Conservation (phyloP, 228 moss, liverwort and hornwort species). For the Sphagnum fallax region DNA sequence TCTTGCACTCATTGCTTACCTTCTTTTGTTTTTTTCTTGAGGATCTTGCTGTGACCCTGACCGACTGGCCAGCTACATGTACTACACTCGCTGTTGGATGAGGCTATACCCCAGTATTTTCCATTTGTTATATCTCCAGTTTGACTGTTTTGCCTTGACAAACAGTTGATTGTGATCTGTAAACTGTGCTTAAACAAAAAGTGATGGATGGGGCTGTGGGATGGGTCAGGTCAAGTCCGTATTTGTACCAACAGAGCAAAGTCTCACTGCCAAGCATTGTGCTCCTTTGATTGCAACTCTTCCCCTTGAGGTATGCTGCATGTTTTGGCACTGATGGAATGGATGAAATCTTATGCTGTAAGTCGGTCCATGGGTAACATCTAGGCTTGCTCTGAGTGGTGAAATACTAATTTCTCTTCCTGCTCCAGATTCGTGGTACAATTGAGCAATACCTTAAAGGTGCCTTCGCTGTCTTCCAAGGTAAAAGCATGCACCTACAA, state of each 20-base stretch:
- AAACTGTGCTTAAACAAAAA: not conserved
- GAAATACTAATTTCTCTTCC: not conserved
- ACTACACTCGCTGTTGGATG: too few species aligned
- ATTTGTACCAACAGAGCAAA: conserved; percentile 67
- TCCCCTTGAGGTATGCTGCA: conserved; percentile 60
- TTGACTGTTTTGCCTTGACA: not conserved
- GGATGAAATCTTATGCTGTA: too few species aligned
- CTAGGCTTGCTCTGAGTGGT: too few species aligned
- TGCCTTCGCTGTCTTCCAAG: conserved; percentile 67
- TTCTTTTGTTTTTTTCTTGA: not conserved
- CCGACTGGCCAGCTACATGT: too few species aligned
- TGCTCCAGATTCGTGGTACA: conserved; percentile 50
- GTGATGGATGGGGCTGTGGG: not conserved
- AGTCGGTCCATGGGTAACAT: too few species aligned
- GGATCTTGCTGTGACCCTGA: not conserved
- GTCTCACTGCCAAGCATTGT: conserved; percentile 61
- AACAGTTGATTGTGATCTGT: not conserved
- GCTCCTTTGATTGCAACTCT: conserved; percentile 91
- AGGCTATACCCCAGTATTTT: too few species aligned
- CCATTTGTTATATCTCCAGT: too few species aligned
- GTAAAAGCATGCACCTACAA: conserved; percentile 17
- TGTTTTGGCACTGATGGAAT: too few species aligned
- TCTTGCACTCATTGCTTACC: not conserved
- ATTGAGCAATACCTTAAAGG: conserved; percentile 68
- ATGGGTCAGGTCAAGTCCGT: conserved; percentile 70